Conservation (phyloP, 116 monocot genomes). For the Iris pallida region DNA sequence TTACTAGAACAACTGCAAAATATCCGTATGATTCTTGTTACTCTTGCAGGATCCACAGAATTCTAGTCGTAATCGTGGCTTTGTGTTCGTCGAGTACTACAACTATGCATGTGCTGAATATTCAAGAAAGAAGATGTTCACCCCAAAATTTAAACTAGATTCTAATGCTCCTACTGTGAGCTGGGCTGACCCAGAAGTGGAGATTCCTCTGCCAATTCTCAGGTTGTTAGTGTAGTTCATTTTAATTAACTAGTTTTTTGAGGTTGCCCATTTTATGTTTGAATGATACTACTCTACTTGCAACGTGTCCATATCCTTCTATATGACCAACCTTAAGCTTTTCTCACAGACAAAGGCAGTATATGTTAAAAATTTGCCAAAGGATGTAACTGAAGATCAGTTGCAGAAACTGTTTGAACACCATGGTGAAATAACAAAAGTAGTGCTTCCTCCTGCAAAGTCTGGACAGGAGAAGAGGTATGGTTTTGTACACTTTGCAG, state of each 20-base stretch:
- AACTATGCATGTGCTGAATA: slow-evolving; percentile 94
- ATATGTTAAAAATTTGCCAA: slow-evolving; percentile 92
- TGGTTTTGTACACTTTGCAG: slow-evolving; percentile 95
- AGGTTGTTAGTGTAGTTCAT: slow-evolving; percentile 16
- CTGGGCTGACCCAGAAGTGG: slow-evolving; percentile 82
- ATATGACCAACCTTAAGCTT: background rate
- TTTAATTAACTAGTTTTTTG: background rate
- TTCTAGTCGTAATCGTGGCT: slow-evolving; percentile 67
- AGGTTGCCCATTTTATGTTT: too few relatives aligned
- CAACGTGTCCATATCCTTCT: background rate
- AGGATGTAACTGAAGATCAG: slow-evolving; percentile 69
- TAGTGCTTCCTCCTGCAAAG: slow-evolving; percentile 82
- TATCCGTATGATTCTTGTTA: background rate
- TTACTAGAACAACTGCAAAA: too few relatives aligned
- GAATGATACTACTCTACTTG: too few relatives aligned
- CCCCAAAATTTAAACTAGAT: slow-evolving; percentile 77
- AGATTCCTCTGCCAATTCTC: slow-evolving; percentile 58
- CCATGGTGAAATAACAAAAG: slow-evolving; percentile 85
- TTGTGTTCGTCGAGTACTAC: slow-evolving; percentile 87
- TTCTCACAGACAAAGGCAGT: slow-evolving; percentile 67
- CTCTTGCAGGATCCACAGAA: slow-evolving; percentile 61
- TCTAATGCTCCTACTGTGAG: slow-evolving; percentile 82
- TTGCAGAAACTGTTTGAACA: slow-evolving; percentile 73
- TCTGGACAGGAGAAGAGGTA: slow-evolving; percentile 73
- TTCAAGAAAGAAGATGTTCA: slow-evolving; percentile 80